A percentile compares a stretch with the other conserved stretches of the same genome.
These are phyloP conservation scores for Nigrospora oryzae DNA, from an alignment of 2,329 filamentous ascomycete genomes.

Conservation along the genomic window DNA sequence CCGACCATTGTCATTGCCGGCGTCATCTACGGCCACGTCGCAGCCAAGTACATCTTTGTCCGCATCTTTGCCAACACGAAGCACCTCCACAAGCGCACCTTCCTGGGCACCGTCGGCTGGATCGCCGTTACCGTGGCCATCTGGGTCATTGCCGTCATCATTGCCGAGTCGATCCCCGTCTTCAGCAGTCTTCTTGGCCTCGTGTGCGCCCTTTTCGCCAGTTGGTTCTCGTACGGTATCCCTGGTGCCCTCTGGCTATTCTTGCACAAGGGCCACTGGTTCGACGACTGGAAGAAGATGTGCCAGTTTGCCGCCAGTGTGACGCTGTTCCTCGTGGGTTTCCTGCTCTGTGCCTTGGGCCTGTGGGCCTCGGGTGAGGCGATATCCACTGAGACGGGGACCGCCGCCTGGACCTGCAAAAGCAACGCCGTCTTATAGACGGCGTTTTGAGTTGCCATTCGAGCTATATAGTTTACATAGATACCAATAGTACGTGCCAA, in stretches of 20 bases:
- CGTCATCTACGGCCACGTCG: constrained; percentile 61
- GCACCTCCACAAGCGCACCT: constrained; percentile 41
- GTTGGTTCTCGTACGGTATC: constrained; percentile 55
- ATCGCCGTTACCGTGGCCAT: constrained; percentile 41
- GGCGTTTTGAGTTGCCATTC: too few relatives aligned
- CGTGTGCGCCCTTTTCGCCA: constrained; percentile 54
- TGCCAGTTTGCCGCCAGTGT: constrained; percentile 23
- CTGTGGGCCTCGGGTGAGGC: constrained; percentile 30
- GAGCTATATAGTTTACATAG: too few relatives aligned
- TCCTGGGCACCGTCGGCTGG: constrained; percentile 48
- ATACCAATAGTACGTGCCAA: too few relatives aligned
- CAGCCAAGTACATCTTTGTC: constrained; percentile 57
- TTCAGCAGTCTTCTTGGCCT: constrained; percentile 59
- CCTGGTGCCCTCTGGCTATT: constrained; percentile 39
- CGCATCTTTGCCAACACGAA: constrained; percentile 53
- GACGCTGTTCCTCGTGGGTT: constrained; percentile 21
- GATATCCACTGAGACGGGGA: constrained; percentile 18
- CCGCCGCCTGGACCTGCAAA: constrained; percentile 26
- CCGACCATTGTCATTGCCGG: constrained; percentile 65
- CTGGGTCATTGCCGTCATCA: constrained; percentile 57
- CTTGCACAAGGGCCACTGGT: constrained; percentile 33
- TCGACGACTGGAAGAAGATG: constrained; percentile 19
- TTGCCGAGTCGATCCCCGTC: constrained; percentile 61
- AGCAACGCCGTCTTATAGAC: constrained; percentile 11
- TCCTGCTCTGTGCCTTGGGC: constrained; percentile 27